A percentile compares a stretch with the other conserved stretches of the same genome.
Evolutionary conservation across 768 basidiomycete genomes (phyloP).

Genomic region (Naganishia randhawae): DNA sequence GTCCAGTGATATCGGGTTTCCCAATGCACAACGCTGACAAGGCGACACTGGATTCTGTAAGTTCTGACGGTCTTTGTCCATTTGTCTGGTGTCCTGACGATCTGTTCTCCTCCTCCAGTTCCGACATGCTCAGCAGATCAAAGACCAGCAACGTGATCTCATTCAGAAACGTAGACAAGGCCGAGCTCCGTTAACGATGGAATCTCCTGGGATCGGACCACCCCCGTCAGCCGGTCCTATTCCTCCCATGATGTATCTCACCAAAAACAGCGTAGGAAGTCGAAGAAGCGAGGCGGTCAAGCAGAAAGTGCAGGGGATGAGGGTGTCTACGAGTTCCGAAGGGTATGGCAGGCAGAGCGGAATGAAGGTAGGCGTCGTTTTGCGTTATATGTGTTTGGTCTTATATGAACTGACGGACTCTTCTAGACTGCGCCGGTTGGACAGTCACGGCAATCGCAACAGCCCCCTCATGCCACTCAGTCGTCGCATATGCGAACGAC

Average conservation of each 20-base stretch:
- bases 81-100: not conserved
- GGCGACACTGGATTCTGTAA: conserved; percentile 28
- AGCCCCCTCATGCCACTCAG: not conserved
- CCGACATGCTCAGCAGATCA: conserved; percentile 28
- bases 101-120: conserved; percentile 1
- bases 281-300: conserved; percentile 27
- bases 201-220: conserved; percentile 27
- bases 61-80: not conserved
- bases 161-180: conserved; percentile 26
- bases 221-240: conserved; percentile 27
- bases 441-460: conserved; percentile 3
- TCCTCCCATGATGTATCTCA: conserved; percentile 14
- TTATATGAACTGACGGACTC: not conserved
- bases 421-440: conserved; percentile 21
- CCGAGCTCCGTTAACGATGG: not conserved
- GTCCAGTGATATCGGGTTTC: conserved; percentile 31
- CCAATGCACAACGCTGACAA: conserved; percentile 30
- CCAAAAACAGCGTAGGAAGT: conserved; percentile 22
- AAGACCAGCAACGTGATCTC: conserved; percentile 27
- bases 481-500: not conserved
- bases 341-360: not conserved
- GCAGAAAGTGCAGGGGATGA: conserved; percentile 28
- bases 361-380: not conserved
- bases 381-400: not conserved
- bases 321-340: conserved; percentile 19